Evolutionary conservation across 139 green algal genomes (phyloP), one percentile per base, ranked within the genome.

Genomic region (Coelastrella sp.): DNA sequence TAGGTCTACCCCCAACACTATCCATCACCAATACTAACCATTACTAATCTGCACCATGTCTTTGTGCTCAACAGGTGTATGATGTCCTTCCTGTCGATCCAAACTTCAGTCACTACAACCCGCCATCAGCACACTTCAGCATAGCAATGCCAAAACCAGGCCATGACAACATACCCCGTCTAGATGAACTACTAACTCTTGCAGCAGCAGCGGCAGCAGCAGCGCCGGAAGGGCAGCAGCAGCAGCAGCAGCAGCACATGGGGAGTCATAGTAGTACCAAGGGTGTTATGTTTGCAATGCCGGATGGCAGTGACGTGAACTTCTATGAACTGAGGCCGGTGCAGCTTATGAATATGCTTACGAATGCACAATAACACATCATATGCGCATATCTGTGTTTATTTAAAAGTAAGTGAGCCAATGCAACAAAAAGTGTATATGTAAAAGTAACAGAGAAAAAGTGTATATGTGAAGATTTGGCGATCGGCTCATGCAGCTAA

Each of bases 261-360:
- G 32, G 32, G 32, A 1, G 32, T 47, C 61, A 10, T 19, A 60
- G n/a, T 58, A 19, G 22, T 4, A 82, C 76, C 13, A 16, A 66
- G 2, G 59, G 65, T 80, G 83, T 88, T 47, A 80, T 56, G 83
- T 58, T 88, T 75, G 83, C 54, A 5, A 57, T 88, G 66, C 83
- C 83, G 8, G 83, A 88, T 58, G 83, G 68, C 5, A 68, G 83
- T 71, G 83, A 88, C 58, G 68, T 88, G 60, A 88, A 68, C 57
- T 88, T 88, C 58, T 88, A 80, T 59, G 83, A 88, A 68, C 17
- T 88, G 19, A 56, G 19, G 68, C 83, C 83, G 20, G 68, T 88
- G 5, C 20, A 6, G 54, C 68, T 88, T 6, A 80, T 88, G 83
- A 60, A 88, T 57, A 57, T 88, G 54, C 47, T 88, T 14, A 75